These are phyloP conservation scores for Pachyrhizus erosus DNA, from an alignment of 306 rosid species.

Conservation along the genomic window DNA sequence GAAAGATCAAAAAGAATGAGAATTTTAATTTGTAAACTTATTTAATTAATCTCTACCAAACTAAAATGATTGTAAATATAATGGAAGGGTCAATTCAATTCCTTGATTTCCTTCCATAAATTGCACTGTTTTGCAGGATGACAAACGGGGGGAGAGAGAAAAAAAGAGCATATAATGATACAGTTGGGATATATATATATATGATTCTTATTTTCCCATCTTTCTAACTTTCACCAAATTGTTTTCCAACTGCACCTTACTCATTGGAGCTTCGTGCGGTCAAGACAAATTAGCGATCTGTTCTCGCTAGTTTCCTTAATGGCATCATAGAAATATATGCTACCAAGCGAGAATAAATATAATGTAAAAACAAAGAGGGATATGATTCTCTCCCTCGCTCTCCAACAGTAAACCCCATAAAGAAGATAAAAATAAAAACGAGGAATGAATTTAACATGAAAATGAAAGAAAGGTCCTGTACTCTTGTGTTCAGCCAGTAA, in stretches of 20 bases:
- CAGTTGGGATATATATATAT: neutral
- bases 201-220: neutral
- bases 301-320: slow-evolving; percentile 39
- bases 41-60: neutral
- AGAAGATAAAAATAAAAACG: neutral
- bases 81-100: slow-evolving; percentile 45
- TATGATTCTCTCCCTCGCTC: neutral
- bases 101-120: slow-evolving; percentile 25
- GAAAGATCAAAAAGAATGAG: neutral
- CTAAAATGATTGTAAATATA: slow-evolving; percentile 22
- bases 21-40: neutral
- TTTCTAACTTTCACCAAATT: slow-evolving; percentile 37
- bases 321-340: slow-evolving; percentile 38
- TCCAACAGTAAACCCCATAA: neutral
- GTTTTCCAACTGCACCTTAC: slow-evolving; percentile 39
- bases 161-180: neutral
- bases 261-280: slow-evolving; percentile 43
- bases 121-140: slow-evolving; percentile 32
- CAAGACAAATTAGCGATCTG: slow-evolving; percentile 47
- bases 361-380: neutral
- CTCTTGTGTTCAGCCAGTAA: neutral
- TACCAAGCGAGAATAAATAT: neutral
- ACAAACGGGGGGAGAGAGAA: slow-evolving; percentile 14
- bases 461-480: slow-evolving; percentile 32
- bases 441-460: slow-evolving; percentile 1